phyloP scores from a whole-genome alignment of 495 filamentous ascomycete genomes.

The Aspergillus conjunctus region DNA sequence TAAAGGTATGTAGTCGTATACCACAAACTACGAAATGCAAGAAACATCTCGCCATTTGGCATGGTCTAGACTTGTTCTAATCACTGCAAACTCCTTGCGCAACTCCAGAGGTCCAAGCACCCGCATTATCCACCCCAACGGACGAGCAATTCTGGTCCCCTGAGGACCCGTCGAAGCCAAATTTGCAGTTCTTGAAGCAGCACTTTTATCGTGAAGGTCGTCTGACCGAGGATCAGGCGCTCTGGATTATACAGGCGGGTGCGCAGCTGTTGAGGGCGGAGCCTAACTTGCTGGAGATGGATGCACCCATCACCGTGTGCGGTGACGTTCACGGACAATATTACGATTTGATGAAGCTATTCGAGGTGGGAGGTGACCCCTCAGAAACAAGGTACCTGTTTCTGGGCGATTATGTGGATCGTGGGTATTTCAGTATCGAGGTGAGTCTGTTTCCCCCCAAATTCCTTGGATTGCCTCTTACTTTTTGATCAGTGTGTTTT shows the following conservation, averaged over 20 bases:
- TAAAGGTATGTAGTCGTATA: conserved; percentile 69
- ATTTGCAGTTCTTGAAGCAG: conserved; percentile 93
- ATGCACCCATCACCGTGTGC: conserved; percentile 98
- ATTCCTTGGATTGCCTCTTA: conserved; percentile 18
- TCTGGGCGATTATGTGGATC: conserved; percentile 95
- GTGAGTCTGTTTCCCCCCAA: conserved; percentile 37
- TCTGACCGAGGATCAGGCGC: conserved; percentile 92
- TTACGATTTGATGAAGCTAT: conserved; percentile 99
- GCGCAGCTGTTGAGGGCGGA: conserved; percentile 81
- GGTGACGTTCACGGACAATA: conserved; percentile 99
- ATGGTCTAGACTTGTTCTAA: background rate
- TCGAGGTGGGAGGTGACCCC: conserved; percentile 96
- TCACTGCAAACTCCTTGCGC: conserved; percentile 21
- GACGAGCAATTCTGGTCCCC: conserved; percentile 80
- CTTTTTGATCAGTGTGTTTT: conserved; percentile 70
- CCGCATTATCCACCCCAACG: conserved; percentile 84
- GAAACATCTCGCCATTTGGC: background rate
- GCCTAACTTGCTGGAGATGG: conserved; percentile 98
- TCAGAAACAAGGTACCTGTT: conserved; percentile 96
- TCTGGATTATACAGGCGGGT: conserved; percentile 89
- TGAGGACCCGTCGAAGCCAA: conserved; percentile 82
- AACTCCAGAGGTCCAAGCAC: conserved; percentile 86
- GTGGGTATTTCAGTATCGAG: conserved; percentile 98
- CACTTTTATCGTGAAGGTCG: conserved; percentile 98
- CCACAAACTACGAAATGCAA: too few relatives aligned